phyloP scores from a whole-genome alignment of 139 green algal species.

The Trebouxia sp. region DNA sequence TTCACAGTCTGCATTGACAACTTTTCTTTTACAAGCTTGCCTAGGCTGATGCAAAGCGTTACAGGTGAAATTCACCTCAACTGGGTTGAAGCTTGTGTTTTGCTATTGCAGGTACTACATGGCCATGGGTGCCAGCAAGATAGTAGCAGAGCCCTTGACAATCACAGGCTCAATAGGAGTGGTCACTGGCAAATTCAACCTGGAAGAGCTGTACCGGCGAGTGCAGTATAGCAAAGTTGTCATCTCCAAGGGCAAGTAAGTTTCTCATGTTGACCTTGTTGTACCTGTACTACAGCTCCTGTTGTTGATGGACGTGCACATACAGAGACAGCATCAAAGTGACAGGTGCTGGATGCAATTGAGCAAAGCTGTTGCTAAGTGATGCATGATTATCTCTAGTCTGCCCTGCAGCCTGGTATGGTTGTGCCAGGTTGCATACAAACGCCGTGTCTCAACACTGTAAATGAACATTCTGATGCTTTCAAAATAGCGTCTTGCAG shows the following conservation, averaged over 20 bases:
- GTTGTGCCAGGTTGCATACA: too few relatives aligned
- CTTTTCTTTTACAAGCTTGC: too few relatives aligned
- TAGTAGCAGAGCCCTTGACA: constrained; percentile 90
- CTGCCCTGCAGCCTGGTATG: too few relatives aligned
- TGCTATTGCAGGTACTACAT: constrained; percentile 89
- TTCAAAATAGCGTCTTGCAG: too few relatives aligned
- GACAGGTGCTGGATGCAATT: neutral
- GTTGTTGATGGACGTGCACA: neutral
- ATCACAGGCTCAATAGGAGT: constrained; percentile 89
- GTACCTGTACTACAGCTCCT: neutral
- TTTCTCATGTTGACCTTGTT: constrained; percentile 44
- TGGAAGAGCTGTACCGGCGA: constrained; percentile 83
- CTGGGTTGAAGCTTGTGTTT: neutral
- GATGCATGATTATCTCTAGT: too few relatives aligned
- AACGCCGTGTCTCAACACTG: too few relatives aligned
- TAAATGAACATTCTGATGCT: too few relatives aligned
- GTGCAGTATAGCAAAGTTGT: constrained; percentile 80
- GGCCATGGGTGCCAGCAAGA: constrained; percentile 71
- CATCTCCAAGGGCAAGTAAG: constrained; percentile 70
- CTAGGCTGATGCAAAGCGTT: too few relatives aligned
- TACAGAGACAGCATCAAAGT: neutral
- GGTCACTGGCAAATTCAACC: constrained; percentile 85
- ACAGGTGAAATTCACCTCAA: neutral
- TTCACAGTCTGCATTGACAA: too few relatives aligned
- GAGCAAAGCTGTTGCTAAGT: too few relatives aligned